These are phyloP conservation scores for Epichloe brachyelytri DNA, from an alignment of 2,329 filamentous ascomycete species.

Conservation along the genomic window DNA sequence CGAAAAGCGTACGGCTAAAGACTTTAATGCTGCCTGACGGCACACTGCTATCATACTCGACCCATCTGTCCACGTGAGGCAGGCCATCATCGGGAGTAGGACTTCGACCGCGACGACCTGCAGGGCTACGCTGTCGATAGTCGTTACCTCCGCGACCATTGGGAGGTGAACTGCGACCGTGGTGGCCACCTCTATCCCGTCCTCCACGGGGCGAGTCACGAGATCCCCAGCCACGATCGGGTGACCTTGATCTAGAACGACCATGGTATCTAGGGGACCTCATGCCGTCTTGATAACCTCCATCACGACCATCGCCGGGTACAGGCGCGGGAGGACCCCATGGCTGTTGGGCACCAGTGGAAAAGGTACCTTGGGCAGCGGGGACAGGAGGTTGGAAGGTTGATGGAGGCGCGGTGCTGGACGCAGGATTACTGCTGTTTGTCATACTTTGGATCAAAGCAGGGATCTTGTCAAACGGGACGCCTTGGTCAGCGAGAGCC, in stretches of 20 bases:
- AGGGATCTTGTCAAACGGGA: conserved; percentile 66
- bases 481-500: conserved; percentile 59
- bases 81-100: conserved; percentile 36
- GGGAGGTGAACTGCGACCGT: conserved; percentile 52
- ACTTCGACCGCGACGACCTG: conserved; percentile 53
- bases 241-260: conserved; percentile 68
- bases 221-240: conserved; percentile 58
- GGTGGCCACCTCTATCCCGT: conserved; percentile 61
- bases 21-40: conserved; percentile 78
- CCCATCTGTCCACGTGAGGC: conserved; percentile 45
- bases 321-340: conserved; percentile 18
- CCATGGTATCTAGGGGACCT: conserved; percentile 48
- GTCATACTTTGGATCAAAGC: conserved; percentile 42
- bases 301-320: conserved; percentile 40
- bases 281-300: conserved; percentile 40
- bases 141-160: conserved; percentile 37
- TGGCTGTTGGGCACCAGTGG: conserved; percentile 18
- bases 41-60: conserved; percentile 66
- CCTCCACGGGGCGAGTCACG: conserved; percentile 51
- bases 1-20: conserved; percentile 86
- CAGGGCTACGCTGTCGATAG: conserved; percentile 82
- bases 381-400: conserved; percentile 26
- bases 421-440: conserved; percentile 20
- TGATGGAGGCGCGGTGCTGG: conserved; percentile 21
- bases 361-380: conserved; percentile 31